Percentiles rank a stretch among this genome's conserved stretches.
phyloP scores from a whole-genome alignment of 23 red algal genomes.

The Chondrus crispus region DNA sequence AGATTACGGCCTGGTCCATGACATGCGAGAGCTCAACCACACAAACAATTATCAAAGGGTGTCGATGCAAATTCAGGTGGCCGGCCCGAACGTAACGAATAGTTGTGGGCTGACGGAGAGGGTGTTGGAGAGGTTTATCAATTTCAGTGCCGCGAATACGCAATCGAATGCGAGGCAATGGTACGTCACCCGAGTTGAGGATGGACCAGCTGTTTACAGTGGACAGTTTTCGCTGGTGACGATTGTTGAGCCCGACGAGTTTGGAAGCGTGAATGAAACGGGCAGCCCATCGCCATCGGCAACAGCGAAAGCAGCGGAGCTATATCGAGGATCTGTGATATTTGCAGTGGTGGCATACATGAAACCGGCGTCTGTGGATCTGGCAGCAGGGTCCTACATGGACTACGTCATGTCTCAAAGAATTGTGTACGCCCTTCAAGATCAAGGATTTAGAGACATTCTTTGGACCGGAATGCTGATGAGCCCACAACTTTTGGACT shows the following conservation, averaged over 20 bases:
- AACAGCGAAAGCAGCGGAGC: background rate
- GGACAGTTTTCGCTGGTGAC: conserved; percentile 3
- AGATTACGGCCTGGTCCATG: no score
- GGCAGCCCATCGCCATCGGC: background rate
- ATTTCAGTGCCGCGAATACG: conserved; percentile 33
- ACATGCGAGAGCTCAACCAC: no score
- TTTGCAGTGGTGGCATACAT: conserved; percentile 24
- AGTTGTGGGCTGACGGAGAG: background rate
- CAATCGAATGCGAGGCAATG: background rate
- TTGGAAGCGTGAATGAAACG: background rate
- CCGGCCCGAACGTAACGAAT: conserved; percentile 33
- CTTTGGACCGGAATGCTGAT: conserved; percentile 23
- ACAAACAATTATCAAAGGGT: conserved; percentile 40
- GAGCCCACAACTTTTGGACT: conserved; percentile 7
- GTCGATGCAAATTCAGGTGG: conserved; percentile 1
- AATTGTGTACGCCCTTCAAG: background rate
- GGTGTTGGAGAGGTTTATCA: conserved; percentile 22
- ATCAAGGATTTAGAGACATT: conserved; percentile 15
- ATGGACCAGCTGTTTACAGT: conserved; percentile 16
- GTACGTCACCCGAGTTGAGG: conserved; percentile 22
- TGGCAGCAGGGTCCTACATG: conserved; percentile 8
- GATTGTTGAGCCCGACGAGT: background rate
- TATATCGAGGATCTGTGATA: conserved; percentile 27
- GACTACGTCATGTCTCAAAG: conserved; percentile 35
- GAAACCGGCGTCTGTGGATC: conserved; percentile 16